Evolutionary conservation across 305 asterid species (phyloP), one percentile per base, ranked within the genome.

Genomic region (Andrographis paniculata): DNA sequence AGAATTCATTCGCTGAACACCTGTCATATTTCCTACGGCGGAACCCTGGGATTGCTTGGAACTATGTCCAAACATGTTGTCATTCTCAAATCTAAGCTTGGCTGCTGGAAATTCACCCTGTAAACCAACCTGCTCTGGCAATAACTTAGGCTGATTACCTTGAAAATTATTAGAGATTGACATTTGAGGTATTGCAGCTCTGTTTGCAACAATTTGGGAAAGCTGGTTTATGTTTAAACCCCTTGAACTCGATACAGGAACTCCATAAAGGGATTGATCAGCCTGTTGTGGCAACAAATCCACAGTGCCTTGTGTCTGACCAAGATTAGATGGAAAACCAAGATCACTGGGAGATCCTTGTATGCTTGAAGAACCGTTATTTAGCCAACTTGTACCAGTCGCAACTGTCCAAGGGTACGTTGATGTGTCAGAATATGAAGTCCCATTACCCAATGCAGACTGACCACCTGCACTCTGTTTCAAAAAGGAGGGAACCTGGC

Each of bases 221-320:
- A 68, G 67, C 22, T 70, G 82, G 50, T 48, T 70, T 23, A 23
- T 58, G 49, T 59, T 50, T 22, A 63, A 47, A 35, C 80, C 77
- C 72, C 78, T 77, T 59, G 87, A 70, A 59, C 64, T 56, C 50
- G 94, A 64, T 52, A 77, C 45, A 40, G 94, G 87, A 64, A 80
- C 69, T 38, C 92, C 87, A 60, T 68, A 83, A 37, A 83, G 75
- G 54, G 92, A 83, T 42, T 70, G 80, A 56, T 79, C 82, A 50
- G 44, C 76, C 66, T 72, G 74, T 18, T 74, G 83, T 31, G 78
- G 67, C 45, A 45, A 55, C 54, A 63, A 63, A 74, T 72, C 76
- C 66, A 61, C 56, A 46, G 56, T 31, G 16, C 60, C 59, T 21
- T 58, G 80, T 30, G 78, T 53, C 57, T 66, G 78, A 53, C 68